Conservation (phyloP, 441 rosid genomes). For the Mallotus japonicus region DNA sequence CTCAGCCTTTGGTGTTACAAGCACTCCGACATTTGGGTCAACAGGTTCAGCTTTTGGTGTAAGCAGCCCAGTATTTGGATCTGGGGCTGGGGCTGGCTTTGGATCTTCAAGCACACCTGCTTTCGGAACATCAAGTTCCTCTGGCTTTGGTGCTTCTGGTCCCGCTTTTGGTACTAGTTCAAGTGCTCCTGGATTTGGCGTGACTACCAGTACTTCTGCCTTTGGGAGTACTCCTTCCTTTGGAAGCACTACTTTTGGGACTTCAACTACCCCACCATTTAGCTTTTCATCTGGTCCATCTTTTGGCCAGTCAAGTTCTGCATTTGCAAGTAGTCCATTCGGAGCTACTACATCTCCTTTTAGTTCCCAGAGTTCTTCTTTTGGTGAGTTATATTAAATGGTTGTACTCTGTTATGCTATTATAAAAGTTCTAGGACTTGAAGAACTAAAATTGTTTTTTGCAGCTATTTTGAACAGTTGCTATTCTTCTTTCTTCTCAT, state of each 20-base stretch:
- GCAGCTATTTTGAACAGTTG: not conserved
- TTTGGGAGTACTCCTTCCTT: slow-evolving; percentile 51
- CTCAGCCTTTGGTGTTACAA: slow-evolving; percentile 54
- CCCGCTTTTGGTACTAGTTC: slow-evolving; percentile 57
- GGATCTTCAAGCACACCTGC: slow-evolving; percentile 55
- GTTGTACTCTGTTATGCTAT: slow-evolving; percentile 9
- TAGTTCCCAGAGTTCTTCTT: slow-evolving; percentile 39
- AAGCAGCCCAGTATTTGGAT: slow-evolving; percentile 51
- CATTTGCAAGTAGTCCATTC: slow-evolving; percentile 65
- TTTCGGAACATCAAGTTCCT: slow-evolving; percentile 49
- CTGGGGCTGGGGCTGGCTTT: slow-evolving; percentile 50
- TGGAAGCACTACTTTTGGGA: slow-evolving; percentile 46
- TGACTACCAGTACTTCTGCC: slow-evolving; percentile 31
- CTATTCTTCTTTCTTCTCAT: no score
- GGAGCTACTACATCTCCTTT: slow-evolving; percentile 22
- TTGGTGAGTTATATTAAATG: slow-evolving; percentile 42
- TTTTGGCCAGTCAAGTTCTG: slow-evolving; percentile 69
- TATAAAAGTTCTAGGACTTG: not conserved
- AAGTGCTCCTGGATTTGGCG: slow-evolving; percentile 53
- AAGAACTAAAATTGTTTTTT: not conserved
- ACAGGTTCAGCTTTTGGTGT: slow-evolving; percentile 47
- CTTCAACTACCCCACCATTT: slow-evolving; percentile 41
- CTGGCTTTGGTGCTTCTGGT: slow-evolving; percentile 53
- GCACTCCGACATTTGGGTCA: slow-evolving; percentile 46
- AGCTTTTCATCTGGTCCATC: slow-evolving; percentile 51